Base-by-base conservation (phyloP, 2,329 filamentous ascomycete species). In the Trichoderma sp. region DNA sequence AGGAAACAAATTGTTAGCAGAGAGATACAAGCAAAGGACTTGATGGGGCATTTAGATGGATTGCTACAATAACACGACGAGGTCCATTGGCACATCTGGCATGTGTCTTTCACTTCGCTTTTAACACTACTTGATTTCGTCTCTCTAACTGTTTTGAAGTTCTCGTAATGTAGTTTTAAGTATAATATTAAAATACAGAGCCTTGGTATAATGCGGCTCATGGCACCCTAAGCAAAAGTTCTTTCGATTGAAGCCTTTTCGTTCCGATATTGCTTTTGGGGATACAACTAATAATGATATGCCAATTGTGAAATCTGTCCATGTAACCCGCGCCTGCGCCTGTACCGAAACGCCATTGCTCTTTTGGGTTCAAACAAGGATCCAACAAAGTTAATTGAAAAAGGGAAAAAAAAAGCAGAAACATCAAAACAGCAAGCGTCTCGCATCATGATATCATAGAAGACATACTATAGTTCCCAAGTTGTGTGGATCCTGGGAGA, bases 281-380 rank as follows among this genome's bases (percentile, higher is more conserved):
- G 2, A 7, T 59, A 17, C 17, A 34, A 9, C 30, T 59, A 13
- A 34, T 32, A 3, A 11, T 13, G 12, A 34, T 43, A 43, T n/a
- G 6, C 28, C 28, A 59, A 23, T 13, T 3, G 11, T 23, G 12
- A 2, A 20, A 34, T 13, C 28, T 12, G 17, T 23, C 30, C 30
- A 34, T 20, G n/a, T n/a, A 32, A n/a, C 23, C 26, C 55, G 15
- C 15, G 28, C 8, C 50, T 47, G 13, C 32, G 47, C 17, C 50
- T 47, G 4, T 23, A 20, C 70, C 70, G 17, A 58, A 72, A 59
- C 28, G 34, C 70, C 69, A 65, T 70, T 61, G 47, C 47, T 62
- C 61, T 70, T 73, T 15, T 26, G 17, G 23, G 4, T 13, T 34
- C 9, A 32, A 34, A 59, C 17, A 11, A 2, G 5, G 17, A 1